Evolutionary conservation across 2,329 filamentous ascomycete genomes (phyloP).

Genomic region (Penicillium sumatraense): DNA sequence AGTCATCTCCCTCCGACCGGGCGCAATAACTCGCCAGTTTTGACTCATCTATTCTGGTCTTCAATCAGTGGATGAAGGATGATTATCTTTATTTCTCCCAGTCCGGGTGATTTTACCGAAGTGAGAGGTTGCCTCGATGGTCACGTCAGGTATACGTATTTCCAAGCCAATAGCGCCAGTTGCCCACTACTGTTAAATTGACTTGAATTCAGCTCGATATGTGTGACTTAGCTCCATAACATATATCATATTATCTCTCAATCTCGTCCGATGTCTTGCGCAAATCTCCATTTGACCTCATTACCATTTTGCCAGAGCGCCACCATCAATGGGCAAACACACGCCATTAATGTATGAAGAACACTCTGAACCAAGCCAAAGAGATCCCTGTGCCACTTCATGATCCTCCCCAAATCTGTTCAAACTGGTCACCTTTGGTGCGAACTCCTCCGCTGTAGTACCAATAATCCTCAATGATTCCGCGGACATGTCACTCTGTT

Average conservation of each 20-base stretch:
- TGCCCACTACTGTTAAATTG: too few species aligned
- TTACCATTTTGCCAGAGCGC: slow-evolving; percentile 13
- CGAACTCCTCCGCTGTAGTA: slow-evolving; percentile 23
- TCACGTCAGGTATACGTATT: not conserved
- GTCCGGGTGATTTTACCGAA: not conserved
- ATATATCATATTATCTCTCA: too few species aligned
- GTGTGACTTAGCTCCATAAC: not conserved
- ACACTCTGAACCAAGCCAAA: slow-evolving; percentile 39
- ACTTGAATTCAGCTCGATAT: not conserved
- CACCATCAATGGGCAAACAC: slow-evolving; percentile 37
- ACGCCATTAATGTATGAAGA: slow-evolving; percentile 38
- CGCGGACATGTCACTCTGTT: slow-evolving; percentile 21
- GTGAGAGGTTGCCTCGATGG: not conserved
- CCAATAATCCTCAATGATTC: slow-evolving; percentile 20
- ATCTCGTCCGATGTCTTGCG: too few species aligned
- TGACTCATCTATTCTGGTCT: slow-evolving; percentile 6
- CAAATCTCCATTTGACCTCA: too few species aligned
- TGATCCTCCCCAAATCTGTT: slow-evolving; percentile 26
- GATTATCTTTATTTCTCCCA: too few species aligned
- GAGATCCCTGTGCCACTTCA: slow-evolving; percentile 38
- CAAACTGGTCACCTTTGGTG: slow-evolving; percentile 16
- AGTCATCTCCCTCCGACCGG: slow-evolving; percentile 15
- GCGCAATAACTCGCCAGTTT: slow-evolving; percentile 19
- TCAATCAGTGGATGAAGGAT: too few species aligned
- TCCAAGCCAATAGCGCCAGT: too few species aligned